Base-by-base conservation (phyloP, 2,329 filamentous ascomycete genomes). In the Colletotrichum limetticola region DNA sequence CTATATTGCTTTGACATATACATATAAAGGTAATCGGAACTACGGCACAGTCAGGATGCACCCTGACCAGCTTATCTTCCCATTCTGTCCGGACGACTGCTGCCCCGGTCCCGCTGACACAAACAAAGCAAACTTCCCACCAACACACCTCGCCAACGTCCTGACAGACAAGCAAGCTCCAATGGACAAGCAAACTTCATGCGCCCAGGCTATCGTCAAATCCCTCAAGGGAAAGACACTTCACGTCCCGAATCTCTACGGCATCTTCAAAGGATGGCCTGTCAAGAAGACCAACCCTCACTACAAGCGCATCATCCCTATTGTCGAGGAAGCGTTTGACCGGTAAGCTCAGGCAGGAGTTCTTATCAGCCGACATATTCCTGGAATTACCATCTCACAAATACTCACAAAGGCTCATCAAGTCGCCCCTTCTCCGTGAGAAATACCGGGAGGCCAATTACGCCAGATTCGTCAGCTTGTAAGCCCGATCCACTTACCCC, bases 161-260 rank as follows among this genome's bases (percentile, higher is more conserved):
- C 42, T 22, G 42, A 49, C 42, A 22, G 42, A 11, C 19, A 49
- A 49, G 42, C 16, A 49, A 49, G 11, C 42, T 49, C 19, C 22
- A 12, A 66, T 66, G 56, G 49, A 32, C 14, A 53, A 61, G 22
- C 16, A 53, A 4, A 5, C 26, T 19, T 24, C 24, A 4, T 52
- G 70, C 11, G 5, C 61, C n/a, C 61, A 30, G 22, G 65, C 74
- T 60, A 72, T 79, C 35, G 61, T 76, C 24, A 56, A 68, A 19
- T 72, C 76, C 57, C 76, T 82, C 59, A 75, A 76, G 14, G 80
- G 79, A 61, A 75, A 78, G 60, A 77, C 74, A 5, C 70, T 82
- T 22, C 76, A 74, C 42, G 69, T 82, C 24, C 78, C 80, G 5
- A 74, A 79, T 49, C 75, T 82, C 59, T 71, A 62, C 4, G 35